Base-by-base conservation (phyloP, 108 stramenopile species). In the Cyclotella cryptica region DNA sequence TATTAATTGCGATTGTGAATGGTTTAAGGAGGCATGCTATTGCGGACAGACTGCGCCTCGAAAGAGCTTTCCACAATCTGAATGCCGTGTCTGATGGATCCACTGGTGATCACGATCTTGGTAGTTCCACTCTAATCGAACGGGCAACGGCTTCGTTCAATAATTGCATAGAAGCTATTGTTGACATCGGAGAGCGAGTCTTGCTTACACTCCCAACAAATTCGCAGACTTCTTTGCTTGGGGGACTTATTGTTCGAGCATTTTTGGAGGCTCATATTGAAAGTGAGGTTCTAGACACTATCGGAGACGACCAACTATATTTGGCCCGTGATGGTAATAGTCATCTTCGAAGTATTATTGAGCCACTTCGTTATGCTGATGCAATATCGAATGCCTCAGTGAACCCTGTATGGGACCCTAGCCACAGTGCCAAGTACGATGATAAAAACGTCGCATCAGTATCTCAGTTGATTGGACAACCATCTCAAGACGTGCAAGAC, bases 161-260 rank as follows among this genome's bases (percentile, higher is more conserved):
- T 30, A 76, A 66, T 40, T 85, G 77, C 40, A 53, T 87, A 10
- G 47, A 80, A 7, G 59, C 81, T 10, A 77, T 88, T 51, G 86
- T 88, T 5, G 77, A 74, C 41, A 75, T 88, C 64, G 88, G 84
- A 39, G 84, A 86, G 43, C 41, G 74, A 12, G 61, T 81, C 17
- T 58, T 83, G 39, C 72, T 78, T 29, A 62, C 69, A 14, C 62
- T 88, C 14, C 86, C 86, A 8, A 43, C 54, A 29, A 86, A 85
- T 41, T 24, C 24, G 1, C 44, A 54, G 24, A 66, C 53, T 19
- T 54, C 65, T 52, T 53, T 72, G 41, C 71, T 85, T 47, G 75
- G 71, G 14, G 79, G 85, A 0, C 52, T 69, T 43, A 55, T 85
- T 27, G 72, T 83, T 46, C 74, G 79, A 14, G 69, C 69, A 26